These are phyloP conservation scores for Cyberlindnera mississippiensis DNA, from an alignment of 805 yeast genomes.

Conservation along the genomic window DNA sequence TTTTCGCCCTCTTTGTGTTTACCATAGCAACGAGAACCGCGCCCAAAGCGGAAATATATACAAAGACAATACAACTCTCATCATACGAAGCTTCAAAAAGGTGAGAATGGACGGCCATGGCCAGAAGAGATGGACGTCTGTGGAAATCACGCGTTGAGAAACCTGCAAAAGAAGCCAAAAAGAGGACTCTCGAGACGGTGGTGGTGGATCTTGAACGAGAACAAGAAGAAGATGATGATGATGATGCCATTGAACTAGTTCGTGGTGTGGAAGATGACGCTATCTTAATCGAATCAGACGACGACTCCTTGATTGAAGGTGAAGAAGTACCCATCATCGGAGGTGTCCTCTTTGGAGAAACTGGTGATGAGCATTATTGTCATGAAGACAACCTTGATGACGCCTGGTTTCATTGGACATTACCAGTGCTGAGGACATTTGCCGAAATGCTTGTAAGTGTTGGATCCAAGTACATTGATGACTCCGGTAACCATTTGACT, in stretches of 20 bases:
- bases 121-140: too few relatives aligned
- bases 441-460: slow-evolving; percentile 8
- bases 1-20: background rate
- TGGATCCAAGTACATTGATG: slow-evolving; percentile 6
- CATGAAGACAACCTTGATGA: background rate
- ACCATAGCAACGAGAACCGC: background rate
- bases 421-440: slow-evolving; percentile 5
- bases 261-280: background rate
- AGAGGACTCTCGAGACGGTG: too few relatives aligned
- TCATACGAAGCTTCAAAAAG: too few relatives aligned
- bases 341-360: background rate
- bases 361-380: background rate
- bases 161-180: too few relatives aligned
- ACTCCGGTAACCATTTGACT: background rate
- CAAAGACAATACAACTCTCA: too few relatives aligned
- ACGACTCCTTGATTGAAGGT: too few relatives aligned
- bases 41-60: too few relatives aligned
- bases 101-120: too few relatives aligned
- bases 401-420: slow-evolving; percentile 4
- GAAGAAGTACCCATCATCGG: background rate
- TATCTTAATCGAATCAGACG: background rate
- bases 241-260: too few relatives aligned
- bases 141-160: too few relatives aligned
- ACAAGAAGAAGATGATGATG: too few relatives aligned
- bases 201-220: too few relatives aligned